Conservation (phyloP, 306 rosid species). For the Abrus pulchellus region DNA sequence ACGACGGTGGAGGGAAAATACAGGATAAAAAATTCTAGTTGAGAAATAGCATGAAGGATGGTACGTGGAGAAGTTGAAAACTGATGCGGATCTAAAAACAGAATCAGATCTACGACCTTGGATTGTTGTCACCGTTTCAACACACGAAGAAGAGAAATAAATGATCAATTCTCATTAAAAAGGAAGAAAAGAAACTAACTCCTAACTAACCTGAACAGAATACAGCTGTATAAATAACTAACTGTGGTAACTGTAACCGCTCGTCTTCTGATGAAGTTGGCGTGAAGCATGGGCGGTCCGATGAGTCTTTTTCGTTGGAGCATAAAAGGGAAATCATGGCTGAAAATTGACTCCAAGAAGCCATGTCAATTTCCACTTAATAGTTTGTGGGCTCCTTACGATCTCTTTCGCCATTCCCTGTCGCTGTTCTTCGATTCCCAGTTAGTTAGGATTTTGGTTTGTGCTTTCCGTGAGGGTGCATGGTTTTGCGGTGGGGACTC, state of each 20-base stretch:
- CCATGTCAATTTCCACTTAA: constrained; percentile 76
- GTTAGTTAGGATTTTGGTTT: not conserved
- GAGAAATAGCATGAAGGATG: constrained; percentile 78
- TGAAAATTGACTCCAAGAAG: constrained; percentile 75
- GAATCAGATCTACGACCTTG: constrained; percentile 82
- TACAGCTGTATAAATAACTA: too few relatives aligned
- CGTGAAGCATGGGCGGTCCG: too few relatives aligned
- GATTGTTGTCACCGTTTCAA: constrained; percentile 85
- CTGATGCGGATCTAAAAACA: constrained; percentile 90
- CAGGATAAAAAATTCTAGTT: too few relatives aligned
- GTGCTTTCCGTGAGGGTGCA: constrained; percentile 1
- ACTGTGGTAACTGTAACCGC: too few relatives aligned
- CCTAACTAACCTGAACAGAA: not conserved
- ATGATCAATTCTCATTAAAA: too few relatives aligned
- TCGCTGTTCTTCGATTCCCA: constrained; percentile 65
- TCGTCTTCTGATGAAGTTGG: too few relatives aligned
- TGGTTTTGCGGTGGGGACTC: constrained; percentile 17
- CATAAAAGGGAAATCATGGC: constrained; percentile 96
- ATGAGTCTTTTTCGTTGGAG: constrained; percentile 94
- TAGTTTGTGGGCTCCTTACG: constrained; percentile 92
- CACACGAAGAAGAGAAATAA: too few relatives aligned
- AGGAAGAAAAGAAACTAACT: not conserved
- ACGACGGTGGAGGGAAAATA: too few relatives aligned
- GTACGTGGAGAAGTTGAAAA: constrained; percentile 73
- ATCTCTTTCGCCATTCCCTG: constrained; percentile 69